A percentile compares a stretch with the other conserved stretches of the same genome.
Evolutionary conservation across 2,329 filamentous ascomycete species (phyloP).

Genomic region (Pseudonectria buxi): DNA sequence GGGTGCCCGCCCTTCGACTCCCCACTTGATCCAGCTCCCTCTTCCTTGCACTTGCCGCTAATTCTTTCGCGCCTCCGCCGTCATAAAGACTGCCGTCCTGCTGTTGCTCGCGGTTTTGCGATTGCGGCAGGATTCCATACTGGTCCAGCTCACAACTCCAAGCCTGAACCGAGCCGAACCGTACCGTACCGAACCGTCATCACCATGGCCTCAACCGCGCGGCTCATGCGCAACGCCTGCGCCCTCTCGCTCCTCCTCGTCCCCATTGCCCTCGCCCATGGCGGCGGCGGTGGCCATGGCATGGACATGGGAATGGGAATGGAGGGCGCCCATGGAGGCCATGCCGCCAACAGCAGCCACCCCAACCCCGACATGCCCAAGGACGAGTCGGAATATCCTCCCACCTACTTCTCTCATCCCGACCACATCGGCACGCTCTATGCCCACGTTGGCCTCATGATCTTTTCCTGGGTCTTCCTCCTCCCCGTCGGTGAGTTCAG

Average conservation of each 20-base stretch:
- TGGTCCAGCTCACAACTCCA: too few relatives aligned
- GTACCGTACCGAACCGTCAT: background rate
- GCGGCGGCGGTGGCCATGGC: conserved; percentile 11
- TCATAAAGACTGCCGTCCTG: too few relatives aligned
- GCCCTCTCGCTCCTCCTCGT: conserved; percentile 9
- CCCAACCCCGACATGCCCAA: conserved; percentile 17
- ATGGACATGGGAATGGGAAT: conserved; percentile 9
- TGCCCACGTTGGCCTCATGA: conserved; percentile 65
- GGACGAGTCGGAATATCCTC: conserved; percentile 28
- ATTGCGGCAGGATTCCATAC: too few relatives aligned
- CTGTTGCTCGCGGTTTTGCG: too few relatives aligned
- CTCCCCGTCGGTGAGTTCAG: conserved; percentile 60
- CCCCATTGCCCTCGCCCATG: conserved; percentile 16
- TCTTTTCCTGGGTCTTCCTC: conserved; percentile 63
- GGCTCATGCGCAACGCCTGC: background rate
- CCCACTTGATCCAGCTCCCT: too few relatives aligned
- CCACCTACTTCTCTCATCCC: conserved; percentile 54
- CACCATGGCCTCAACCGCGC: background rate
- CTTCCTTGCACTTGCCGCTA: too few relatives aligned
- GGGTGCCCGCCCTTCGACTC: too few relatives aligned
- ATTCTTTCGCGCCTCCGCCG: too few relatives aligned
- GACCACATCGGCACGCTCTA: conserved; percentile 53
- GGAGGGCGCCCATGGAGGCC: conserved; percentile 5
- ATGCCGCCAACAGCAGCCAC: background rate
- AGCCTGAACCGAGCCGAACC: too few relatives aligned